Evolutionary conservation across 768 basidiomycete species (phyloP).

Genomic region (Tricholoma furcatifolium): DNA sequence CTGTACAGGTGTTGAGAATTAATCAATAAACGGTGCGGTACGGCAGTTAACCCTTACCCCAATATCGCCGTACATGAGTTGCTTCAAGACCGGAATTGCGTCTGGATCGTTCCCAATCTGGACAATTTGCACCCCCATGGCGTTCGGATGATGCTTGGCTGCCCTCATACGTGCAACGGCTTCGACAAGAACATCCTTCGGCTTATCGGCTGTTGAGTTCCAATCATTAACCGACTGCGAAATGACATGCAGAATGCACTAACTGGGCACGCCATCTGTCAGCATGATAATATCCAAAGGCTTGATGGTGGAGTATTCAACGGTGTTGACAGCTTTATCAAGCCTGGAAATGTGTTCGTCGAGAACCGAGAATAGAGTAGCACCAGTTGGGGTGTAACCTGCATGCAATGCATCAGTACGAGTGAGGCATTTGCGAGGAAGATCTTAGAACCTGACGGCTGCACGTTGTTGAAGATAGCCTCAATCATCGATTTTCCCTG

Average conservation of each 20-base stretch:
- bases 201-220: constrained; percentile 15
- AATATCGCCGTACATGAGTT: constrained; percentile 26
- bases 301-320: constrained; percentile 20
- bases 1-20: constrained; percentile 12
- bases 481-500: constrained; percentile 20
- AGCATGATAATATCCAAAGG: constrained; percentile 33
- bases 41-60: constrained; percentile 18
- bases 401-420: neutral
- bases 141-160: constrained; percentile 30
- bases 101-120: constrained; percentile 29
- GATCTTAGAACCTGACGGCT: constrained; percentile 9
- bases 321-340: constrained; percentile 13
- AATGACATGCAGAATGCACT: neutral
- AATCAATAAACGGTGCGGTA: neutral
- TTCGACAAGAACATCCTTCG: constrained; percentile 19
- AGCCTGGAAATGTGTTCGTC: constrained; percentile 21
- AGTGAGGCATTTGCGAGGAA: neutral
- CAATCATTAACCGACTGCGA: neutral
- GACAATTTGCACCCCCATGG: constrained; percentile 31
- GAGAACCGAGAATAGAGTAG: constrained; percentile 20
- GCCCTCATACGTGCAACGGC: constrained; percentile 22
- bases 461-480: constrained; percentile 20
- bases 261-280: constrained; percentile 32
- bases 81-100: constrained; percentile 17
- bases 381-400: constrained; percentile 31